Evolutionary conservation across 2,329 filamentous ascomycete genomes (phyloP), one percentile per base, ranked within the genome.

Genomic region (Dactylonectria macrodidyma): DNA sequence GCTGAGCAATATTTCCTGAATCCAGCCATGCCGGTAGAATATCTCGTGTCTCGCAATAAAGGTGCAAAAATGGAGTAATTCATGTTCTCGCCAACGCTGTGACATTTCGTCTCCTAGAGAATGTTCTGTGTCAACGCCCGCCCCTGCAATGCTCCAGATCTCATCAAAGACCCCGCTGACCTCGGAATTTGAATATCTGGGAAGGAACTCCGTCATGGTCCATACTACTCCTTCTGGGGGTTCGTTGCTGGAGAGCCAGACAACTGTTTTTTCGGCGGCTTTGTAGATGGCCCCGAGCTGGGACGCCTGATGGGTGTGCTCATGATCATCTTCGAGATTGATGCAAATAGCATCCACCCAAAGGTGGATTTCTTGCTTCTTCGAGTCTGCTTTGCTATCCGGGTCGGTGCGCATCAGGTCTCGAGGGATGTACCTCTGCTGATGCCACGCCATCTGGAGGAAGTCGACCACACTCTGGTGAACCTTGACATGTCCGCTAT

Each of bases 1-100:
- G 14, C 24, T 34, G 6, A 65, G 51, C 9, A 65, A 24, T 24
- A 60, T 44, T 36, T 65, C 33, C 9, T 56, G 41, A 34, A 65
- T 41, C 56, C 33, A 59, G 19, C 41, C 22, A 12, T 50, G 41
- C 4, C 41, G 33, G 50, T 48, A 55, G 30, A 60, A 38, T 6
- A 65, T 6, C 24, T 60, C 41, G 36, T 50, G 48, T 14, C 41
- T 41, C 4, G 38, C 38, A 19, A 59, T 19, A 16, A 59, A 56
- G 7, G 41, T 26, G 5, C 16, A 38, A 14, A 59, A 59, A 16
- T 59, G 33, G 7, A 55, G 50, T 6, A 11, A 9, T 9, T 56
- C 41, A 5, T 59, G 14, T 36, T 16, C 33, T 4, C 22, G n/a
- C 44, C 56, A 48, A 2, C 30, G 56, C n/a, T 34, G 48, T 34